Percentiles rank a stretch among this genome's conserved stretches.
Evolutionary conservation across 2,329 filamentous ascomycete species (phyloP).

Genomic region (Lanzia echinophila): DNA sequence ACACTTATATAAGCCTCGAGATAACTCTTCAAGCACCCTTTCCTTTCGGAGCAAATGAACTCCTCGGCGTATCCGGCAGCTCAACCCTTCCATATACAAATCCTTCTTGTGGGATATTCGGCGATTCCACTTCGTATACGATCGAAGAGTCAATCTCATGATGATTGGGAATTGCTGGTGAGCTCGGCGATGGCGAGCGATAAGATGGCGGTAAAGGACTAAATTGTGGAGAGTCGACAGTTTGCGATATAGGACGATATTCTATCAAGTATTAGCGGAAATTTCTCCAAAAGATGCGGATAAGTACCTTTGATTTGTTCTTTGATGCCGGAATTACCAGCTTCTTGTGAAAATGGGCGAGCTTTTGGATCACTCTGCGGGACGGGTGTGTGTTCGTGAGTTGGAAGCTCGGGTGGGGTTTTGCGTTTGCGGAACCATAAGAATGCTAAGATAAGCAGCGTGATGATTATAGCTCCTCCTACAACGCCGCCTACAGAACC

Average conservation of each 20-base stretch:
- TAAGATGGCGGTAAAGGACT: conserved; percentile 8
- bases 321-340: background rate
- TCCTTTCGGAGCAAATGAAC: too few relatives aligned
- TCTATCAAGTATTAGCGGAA: background rate
- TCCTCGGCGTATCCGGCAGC: background rate
- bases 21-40: too few relatives aligned
- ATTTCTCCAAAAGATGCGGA: background rate
- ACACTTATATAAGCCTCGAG: too few relatives aligned
- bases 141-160: conserved; percentile 1
- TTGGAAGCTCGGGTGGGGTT: too few relatives aligned
- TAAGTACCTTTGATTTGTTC: background rate
- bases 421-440: background rate
- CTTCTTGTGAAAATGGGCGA: background rate
- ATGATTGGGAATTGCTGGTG: background rate
- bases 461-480: background rate
- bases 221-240: background rate
- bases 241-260: background rate
- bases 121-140: conserved; percentile 1
- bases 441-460: background rate
- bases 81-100: background rate
- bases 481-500: background rate
- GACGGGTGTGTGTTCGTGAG: too few relatives aligned
- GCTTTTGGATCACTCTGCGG: too few relatives aligned
- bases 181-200: background rate
- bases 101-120: background rate